phyloP scores from a whole-genome alignment of 2,329 filamentous ascomycete species.

The Phialophora macrospora region DNA sequence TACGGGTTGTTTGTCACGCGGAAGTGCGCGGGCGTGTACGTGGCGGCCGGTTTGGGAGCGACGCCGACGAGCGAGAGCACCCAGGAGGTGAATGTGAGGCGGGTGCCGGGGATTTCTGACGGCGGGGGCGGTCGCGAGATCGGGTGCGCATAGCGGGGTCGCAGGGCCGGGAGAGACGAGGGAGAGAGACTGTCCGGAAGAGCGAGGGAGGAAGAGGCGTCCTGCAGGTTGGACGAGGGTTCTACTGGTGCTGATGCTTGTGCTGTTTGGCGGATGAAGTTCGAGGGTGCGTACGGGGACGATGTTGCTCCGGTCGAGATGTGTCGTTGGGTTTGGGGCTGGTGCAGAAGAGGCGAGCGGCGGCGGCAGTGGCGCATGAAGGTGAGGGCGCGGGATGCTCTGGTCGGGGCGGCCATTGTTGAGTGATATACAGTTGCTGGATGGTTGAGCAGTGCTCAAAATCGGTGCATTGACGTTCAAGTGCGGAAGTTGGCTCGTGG shows the following conservation, averaged over 20 bases:
- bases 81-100: conserved; percentile 32
- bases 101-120: conserved; percentile 24
- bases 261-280: conserved; percentile 31
- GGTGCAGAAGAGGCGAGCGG: background rate
- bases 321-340: background rate
- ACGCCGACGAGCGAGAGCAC: conserved; percentile 33
- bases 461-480: background rate
- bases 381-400: conserved; percentile 31
- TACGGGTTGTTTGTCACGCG: conserved; percentile 58
- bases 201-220: background rate
- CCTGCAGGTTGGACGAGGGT: conserved; percentile 1
- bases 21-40: conserved; percentile 36
- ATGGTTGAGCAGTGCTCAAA: background rate
- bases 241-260: conserved; percentile 1
- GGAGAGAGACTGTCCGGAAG: background rate
- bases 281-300: conserved; percentile 34
- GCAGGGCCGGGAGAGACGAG: conserved; percentile 17
- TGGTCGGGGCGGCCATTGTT: conserved; percentile 26
- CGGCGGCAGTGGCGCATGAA: conserved; percentile 37
- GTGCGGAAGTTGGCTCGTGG: background rate
- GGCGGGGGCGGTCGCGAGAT: conserved; percentile 3
- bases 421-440: background rate
- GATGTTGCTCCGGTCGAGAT: background rate
- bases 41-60: conserved; percentile 23
- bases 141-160: conserved; percentile 28